Evolutionary conservation across 1,284 basidiomycete species (phyloP), one percentile per base, ranked within the genome.

Genomic region (Porodaedalea pini): DNA sequence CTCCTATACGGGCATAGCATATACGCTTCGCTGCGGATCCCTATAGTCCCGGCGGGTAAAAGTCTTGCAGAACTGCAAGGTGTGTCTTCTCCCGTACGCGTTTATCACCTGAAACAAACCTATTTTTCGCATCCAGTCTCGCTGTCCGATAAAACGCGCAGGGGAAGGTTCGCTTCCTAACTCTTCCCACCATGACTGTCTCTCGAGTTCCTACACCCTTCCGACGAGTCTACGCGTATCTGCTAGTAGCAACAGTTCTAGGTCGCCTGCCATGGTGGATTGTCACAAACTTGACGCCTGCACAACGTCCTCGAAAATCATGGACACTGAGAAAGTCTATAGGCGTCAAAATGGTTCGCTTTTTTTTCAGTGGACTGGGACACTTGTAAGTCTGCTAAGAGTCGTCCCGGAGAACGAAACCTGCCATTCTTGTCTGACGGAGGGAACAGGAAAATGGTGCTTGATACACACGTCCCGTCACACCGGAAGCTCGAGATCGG

Each of bases 241-340:
- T n/a, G n/a, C 21, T 13, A 19, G n/a, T 41, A 8, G 13, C n/a
- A 19, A 41, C 40, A 19, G 21, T 41, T 11, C 2, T 41, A 8
- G 2, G 8, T 8, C 40, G 40, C 17, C 40, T 41, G 15, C 40
- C 40, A 41, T 41, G 40, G 40, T 59, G 57, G 57, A 27, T 39
- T 2, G 23, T 55, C 39, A 54, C 17, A 34, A 50, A 50, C 40
- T 15, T 55, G 13, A 32, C 48, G 6, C 49, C 56, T 34, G n/a
- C 50, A n/a, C 17, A 36, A 17, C 34, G 56, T 6, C 49, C 56
- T n/a, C 31, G 56, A 13, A 51, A 34, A 27, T 57, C 56, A 27
- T 57, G 56, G 56, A 21, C 48, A n/a, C 13, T 57, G 4, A 21
- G 27, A 29, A 41, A 39, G 29, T 37, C 27, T 34, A 48, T 50